Evolutionary conservation across 768 basidiomycete genomes (phyloP), one percentile per base, ranked within the genome.

Genomic region (Neoboletus brunneissimus): DNA sequence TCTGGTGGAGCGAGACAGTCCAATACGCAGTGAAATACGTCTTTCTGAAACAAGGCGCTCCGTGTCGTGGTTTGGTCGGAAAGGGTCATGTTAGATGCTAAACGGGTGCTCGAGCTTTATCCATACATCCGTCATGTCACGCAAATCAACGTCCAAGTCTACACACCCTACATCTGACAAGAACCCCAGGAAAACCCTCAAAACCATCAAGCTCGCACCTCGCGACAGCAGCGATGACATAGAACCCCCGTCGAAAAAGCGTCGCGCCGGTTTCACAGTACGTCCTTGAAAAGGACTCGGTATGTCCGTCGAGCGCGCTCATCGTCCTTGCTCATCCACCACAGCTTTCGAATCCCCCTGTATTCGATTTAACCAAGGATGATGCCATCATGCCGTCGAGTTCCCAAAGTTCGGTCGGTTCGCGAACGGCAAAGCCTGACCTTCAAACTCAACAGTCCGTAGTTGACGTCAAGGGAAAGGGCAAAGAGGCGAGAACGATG

Each of bases 381-480:
- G 66, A 59, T 13, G 11, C 38, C 1, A 20, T 51, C 31, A n/a
- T 20, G 38, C 9, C 37, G 27, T 54, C 61, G 20, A 56, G 43
- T 38, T 53, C 65, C 10, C 56, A 59, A 38, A 25, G 40, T 2
- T 46, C 23, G 9, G 23, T 40, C 3, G 23, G 44, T 35, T 57
- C 57, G n/a, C 55, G 35, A 25, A 27, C 10, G 8, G 12, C 48
- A 41, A 49, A 48, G 23, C 44, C 51, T 1, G 18, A 25, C 40
- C 25, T 48, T 38, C 51, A 43, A 46, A 43, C 42, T 20, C 61
- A 57, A 27, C 49, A 25, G 3, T 12, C 40, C 11, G 23, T 2
- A 25, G 42, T 35, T 35, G 64, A 65, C 5, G 35, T 56, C 59
- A 72, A 71, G 25, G 69, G 63, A 18, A 73, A 72, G 56, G 20